Evolutionary conservation across 1,284 basidiomycete species (phyloP), one percentile per base, ranked within the genome.

Genomic region (Phellopilus nigrolimitatus): DNA sequence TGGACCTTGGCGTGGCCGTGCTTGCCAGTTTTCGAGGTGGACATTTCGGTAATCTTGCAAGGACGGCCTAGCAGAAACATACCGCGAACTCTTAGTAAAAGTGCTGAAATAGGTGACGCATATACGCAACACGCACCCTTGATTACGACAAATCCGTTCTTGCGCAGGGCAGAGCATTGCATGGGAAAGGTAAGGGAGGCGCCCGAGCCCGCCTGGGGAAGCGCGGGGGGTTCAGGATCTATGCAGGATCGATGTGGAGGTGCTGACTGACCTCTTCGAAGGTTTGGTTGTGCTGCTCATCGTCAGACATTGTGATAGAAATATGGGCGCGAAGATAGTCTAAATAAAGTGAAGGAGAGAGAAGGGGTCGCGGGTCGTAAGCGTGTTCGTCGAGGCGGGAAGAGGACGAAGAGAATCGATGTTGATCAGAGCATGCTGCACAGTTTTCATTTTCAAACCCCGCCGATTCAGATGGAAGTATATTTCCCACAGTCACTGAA

Each of bases 1-100:
- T 99, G 93, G 68, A 98, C 95, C 78, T 99, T 99, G 73, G 97
- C 95, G 80, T 99, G 97, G 67, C 95, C 95, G 80, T 98, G 95
- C 84, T 94, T 94, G 61, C 93, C 94, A 49, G 93, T 97, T 84
- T 99, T 99, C 69, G 95, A 99, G 76, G 97, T 99, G 60, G 95
- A 97, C 95, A 99, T 99, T 66, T 94, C 93, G 64, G 95, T 86
- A 73, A 97, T 95, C 81, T 98, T 98, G 91, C 95, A 99, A 61
- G 95, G 95, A 64, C 94, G 88, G 63, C 86, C 87, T 87, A 38
- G 25, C 41, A 31, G 57, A 54, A 41, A 27, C 40, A 33, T 56
- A 53, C 43, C 51, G 51, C 21, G 43, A 42, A 43, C 22, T 42
- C 38, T 17, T 28, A 27, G 19, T 36, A 24, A 38, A 17, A n/a